Base-by-base conservation (phyloP, 495 filamentous ascomycete species). In the Aspergillus sparsus region DNA sequence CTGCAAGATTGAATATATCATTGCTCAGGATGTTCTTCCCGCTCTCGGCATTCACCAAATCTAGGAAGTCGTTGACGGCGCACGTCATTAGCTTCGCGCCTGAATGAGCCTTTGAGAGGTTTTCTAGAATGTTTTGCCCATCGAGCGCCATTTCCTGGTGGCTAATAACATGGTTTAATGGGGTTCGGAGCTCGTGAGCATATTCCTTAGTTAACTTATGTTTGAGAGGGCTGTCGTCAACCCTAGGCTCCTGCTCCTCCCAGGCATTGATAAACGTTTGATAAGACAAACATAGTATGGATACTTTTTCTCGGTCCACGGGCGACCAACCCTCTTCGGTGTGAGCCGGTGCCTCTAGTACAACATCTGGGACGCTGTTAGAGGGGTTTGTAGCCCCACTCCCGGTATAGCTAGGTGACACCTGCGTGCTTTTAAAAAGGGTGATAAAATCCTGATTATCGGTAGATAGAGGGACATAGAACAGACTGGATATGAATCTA, bases 61-160 rank as follows among this genome's bases (percentile, higher is more conserved):
- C 93, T 1, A 97, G 81, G 0, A 97, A 80, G 68, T 97, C 93
- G 64, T 97, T 97, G 68, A 97, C 96, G 8, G 95, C 91, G 72
- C 93, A 96, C 13, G 96, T 93, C 13, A 96, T 75, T 3, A 90
- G 95, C 69, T 95, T 95, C 1, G 93, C 96, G 15, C 93, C 93
- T 9, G 92, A 94, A 67, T 97, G 68, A 7, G 72, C 33, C n/a
- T 16, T 12, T n/a, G 12, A 35, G 8, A 53, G 13, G n/a, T 15
- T 53, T 15, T 53, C 49, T 34, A 16, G 49, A 31, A 35, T 35
- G 16, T 53, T 33, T 13, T 6, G 31, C 7, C 31, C 49, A 6
- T 36, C 49, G 1, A 53, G 31, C 12, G 18, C 49, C 49, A 53
- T 36, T 5, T 36, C 49, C 8, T 15, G 11, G 15, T 53, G 32